Evolutionary conservation across 2,329 filamentous ascomycete species (phyloP), one percentile per base, ranked within the genome.

Genomic region (Scytalidium sp.): DNA sequence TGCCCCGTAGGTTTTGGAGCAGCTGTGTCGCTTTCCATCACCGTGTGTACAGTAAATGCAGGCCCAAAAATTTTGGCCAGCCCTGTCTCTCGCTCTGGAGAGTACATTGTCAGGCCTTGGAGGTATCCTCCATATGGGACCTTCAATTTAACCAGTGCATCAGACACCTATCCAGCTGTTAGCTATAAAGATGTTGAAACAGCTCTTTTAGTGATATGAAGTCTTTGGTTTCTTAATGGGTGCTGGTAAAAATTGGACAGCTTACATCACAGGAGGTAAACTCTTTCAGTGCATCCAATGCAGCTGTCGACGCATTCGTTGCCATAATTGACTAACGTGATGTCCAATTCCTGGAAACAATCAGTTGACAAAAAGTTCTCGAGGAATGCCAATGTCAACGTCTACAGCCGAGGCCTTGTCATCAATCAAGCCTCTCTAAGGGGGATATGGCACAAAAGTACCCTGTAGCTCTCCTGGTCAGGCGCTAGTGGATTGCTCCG

Each of bases 81-180:
- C 15, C 56, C 55, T 25, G 45, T 50, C 50, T 56, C 51, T 50
- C 45, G 36, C 1, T 52, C 49, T 10, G 63, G 63, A 27, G 58
- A 60, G 45, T 54, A 69, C 62, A 69, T 66, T 5, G 52, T 58
- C 8, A 70, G 50, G 7, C 65, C 66, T 1, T 61, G 57, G 5
- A 70, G 61, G 43, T 64, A 69, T 36, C 67, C 67, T 2, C 67
- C 66, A 47, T 67, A 55, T 7, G 58, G 58, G 32, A 63, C 52
- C 25, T 62, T 60, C 13, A 70, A 54, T 48, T 65, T 67, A 8
- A 68, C 59, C 9, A 70, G 59, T 20, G 65, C 67, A 54, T 70
- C 67, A 27, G 60, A 64, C 36, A 69, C 60, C 65, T 68, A 21
- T 15, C n/a, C 20, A 29, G 2, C 25, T 8, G 15, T 27, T n/a